Evolutionary conservation across 2,329 filamentous ascomycete genomes (phyloP), one percentile per base, ranked within the genome.

Genomic region (Verticillium longisporum): DNA sequence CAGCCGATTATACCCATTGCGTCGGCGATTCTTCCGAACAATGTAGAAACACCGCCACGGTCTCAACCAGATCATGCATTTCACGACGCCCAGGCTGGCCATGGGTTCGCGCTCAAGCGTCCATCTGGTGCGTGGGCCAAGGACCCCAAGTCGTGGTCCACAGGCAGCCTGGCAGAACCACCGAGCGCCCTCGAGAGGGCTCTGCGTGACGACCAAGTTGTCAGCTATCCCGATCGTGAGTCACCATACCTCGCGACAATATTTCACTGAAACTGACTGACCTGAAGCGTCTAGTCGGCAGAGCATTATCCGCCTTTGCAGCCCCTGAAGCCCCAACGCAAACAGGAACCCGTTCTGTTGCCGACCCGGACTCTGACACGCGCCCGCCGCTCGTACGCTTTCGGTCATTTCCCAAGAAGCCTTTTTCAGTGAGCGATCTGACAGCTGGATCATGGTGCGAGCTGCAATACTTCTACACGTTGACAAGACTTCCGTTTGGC

Each of bases 391-490:
- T 97, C 2, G 83, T 92, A 64, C 86, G 89, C 37, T 97, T 96
- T 68, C 88, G 93, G 45, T 86, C 86, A 1, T 87, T 83, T 61
- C 91, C 91, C 0, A 88, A 83, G 69, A 94, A 91, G 70, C 86
- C 90, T 0, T 81, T 98, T 7, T 92, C 90, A 0, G 95, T 98
- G 1, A 92, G 91, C 2, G 95, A 99, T 73, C 77, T 98, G 31
- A 86, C 93, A 0, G 89, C 91, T 1, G 93, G 93, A 1, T 88
- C 93, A 7, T 99, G 95, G 95, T 99, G 95, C 73, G 94, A 99
- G 74, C 74, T 98, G 62, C 93, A 98, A 72, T 96, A 97, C 69
- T 92, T 87, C 80, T 97, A 96, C 75, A 91, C 87, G 0, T 81
- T 99, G 60, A 90, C 88, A 3, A 87, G 85, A 60, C 85, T 85